phyloP scores from a whole-genome alignment of 768 basidiomycete species.

The Macrolepiota dolichaula region DNA sequence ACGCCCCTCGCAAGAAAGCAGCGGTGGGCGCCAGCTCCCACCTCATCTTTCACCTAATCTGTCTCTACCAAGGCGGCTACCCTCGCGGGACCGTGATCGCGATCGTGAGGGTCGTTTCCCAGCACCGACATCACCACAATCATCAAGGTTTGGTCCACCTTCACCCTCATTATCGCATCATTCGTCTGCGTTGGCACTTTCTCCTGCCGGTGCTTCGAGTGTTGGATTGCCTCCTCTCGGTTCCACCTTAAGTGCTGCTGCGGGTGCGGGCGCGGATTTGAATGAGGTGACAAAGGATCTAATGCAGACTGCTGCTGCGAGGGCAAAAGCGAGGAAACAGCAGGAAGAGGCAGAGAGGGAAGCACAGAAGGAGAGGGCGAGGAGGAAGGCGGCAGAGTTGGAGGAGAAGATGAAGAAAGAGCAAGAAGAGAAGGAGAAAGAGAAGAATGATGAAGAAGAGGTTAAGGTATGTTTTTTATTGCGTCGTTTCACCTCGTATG shows the following conservation, averaged over 20 bases:
- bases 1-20: conserved; percentile 30
- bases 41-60: conserved; percentile 46
- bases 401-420: conserved; percentile 59
- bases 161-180: conserved; percentile 41
- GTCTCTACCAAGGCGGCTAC: conserved; percentile 33
- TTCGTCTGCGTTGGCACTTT: conserved; percentile 29
- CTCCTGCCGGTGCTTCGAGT: conserved; percentile 24
- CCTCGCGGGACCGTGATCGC: conserved; percentile 30
- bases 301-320: conserved; percentile 84
- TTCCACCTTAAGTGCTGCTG: conserved; percentile 22
- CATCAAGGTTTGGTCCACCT: conserved; percentile 32
- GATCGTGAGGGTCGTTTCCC: conserved; percentile 28
- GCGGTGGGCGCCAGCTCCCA: conserved; percentile 46
- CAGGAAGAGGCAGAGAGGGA: conserved; percentile 83
- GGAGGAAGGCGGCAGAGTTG: conserved; percentile 73
- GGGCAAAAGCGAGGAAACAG: conserved; percentile 75
- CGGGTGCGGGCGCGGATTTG: conserved; percentile 44
- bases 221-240: conserved; percentile 1
- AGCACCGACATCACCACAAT: conserved; percentile 30
- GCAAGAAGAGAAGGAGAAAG: conserved; percentile 31
- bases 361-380: conserved; percentile 76
- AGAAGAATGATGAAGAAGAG: conserved; percentile 13
- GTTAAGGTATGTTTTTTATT: not conserved
- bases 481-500: not conserved
- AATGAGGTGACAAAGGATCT: conserved; percentile 69